Base-by-base conservation (phyloP, 2,329 filamentous ascomycete genomes). In the Hirsutella minnesotensis region DNA sequence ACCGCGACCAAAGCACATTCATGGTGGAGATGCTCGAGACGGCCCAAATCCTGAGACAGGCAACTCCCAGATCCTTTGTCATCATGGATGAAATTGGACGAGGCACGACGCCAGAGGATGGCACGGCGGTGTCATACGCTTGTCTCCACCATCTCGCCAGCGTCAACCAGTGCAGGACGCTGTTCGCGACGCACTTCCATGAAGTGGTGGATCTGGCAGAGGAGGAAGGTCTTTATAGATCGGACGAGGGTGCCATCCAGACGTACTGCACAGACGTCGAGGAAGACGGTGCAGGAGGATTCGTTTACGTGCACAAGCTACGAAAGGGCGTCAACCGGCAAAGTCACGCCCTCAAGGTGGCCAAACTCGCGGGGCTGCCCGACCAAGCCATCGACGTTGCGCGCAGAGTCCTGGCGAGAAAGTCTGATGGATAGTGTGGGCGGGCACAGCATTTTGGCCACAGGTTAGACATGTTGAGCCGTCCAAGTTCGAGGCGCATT, bases 1-100 rank as follows among this genome's bases (percentile, higher is more conserved):
- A 85, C 66, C 78, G 80, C 40, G 85, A 95, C 65, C 89, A 96
- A 62, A 95, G 87, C 42, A 98, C 94, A 0, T 98, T 98, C 63
- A 96, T 98, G 92, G 87, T 96, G 1, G 92, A 98, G 66, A 98
- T 98, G 92, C 74, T 95, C 2, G 92, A 98, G 64, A 95, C 92
- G 18, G 89, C 90, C 2, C 75, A 83, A 21, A 98, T 98, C 42
- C 72, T 98, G 41, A 85, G 83, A 47, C 74, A 85, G 51, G 90
- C 92, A 0, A 96, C 90, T 1, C 66, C 79, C 2, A 75, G 82
- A 20, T 92, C 84, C 0, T 94, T 98, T 54, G 90, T 92, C 47
- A 90, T 98, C 60, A 96, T 98, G 90, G 92, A 98, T 60, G 92
- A 98, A 67, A 86, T 98, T 31, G 92, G 92, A 1, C 75, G 92